These are phyloP conservation scores for Trametes meyenii DNA, from an alignment of 768 basidiomycete species.

Conservation along the genomic window DNA sequence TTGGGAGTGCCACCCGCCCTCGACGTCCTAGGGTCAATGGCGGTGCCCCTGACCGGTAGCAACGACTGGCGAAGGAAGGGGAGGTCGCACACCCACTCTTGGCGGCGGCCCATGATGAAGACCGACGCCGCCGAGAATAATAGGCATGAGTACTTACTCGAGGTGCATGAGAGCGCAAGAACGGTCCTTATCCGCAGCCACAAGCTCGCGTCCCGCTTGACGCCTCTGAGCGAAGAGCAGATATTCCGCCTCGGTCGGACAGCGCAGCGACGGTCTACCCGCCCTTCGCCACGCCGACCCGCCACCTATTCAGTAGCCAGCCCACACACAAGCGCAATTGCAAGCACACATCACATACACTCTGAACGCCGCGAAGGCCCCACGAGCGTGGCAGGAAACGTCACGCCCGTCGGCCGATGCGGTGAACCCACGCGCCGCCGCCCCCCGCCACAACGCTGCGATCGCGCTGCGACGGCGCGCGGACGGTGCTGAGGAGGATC, in stretches of 20 bases:
- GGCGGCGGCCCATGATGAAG: not conserved
- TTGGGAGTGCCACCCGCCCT: not conserved
- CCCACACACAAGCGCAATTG: not conserved
- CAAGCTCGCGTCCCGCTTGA: not conserved
- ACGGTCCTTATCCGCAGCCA: not conserved
- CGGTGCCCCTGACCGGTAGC: not conserved
- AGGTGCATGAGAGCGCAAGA: not conserved
- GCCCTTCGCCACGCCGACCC: too few relatives aligned
- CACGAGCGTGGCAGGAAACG: not conserved
- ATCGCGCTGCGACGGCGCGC: not conserved
- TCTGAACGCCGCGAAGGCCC: not conserved
- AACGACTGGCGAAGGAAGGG: not conserved
- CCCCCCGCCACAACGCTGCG: not conserved
- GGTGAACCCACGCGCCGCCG: not conserved
- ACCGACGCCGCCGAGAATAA: not conserved
- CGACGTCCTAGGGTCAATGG: not conserved
- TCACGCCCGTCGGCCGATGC: not conserved
- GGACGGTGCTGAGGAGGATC: constrained; percentile 1
- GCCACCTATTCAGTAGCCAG: not conserved
- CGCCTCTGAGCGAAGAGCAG: not conserved
- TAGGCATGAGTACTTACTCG: too few relatives aligned
- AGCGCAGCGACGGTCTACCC: not conserved
- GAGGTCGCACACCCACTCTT: not conserved
- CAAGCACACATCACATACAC: not conserved
- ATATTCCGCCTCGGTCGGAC: not conserved